phyloP scores from a whole-genome alignment of 23 red algal genomes.

The Agarophyton chilense region DNA sequence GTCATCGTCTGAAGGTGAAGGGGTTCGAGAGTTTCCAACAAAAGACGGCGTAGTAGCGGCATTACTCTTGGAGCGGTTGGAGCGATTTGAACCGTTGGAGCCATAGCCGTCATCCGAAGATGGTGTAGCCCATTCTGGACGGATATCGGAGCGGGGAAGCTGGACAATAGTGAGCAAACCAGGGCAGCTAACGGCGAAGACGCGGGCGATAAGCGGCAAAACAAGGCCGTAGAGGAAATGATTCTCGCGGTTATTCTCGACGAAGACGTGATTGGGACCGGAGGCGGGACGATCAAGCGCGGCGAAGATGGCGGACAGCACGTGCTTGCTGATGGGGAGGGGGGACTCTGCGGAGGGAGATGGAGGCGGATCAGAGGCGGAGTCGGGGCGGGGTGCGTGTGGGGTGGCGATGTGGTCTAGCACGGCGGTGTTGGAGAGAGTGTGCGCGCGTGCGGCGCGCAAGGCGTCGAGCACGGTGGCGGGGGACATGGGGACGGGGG shows the following conservation, averaged over 20 bases:
- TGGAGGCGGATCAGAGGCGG: background rate
- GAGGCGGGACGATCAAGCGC: conserved; percentile 32
- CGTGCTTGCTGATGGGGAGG: conserved; percentile 66
- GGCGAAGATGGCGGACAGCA: conserved; percentile 40
- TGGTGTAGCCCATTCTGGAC: conserved; percentile 24
- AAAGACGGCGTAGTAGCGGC: conserved; percentile 25
- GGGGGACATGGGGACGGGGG: background rate
- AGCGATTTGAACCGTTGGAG: conserved; percentile 54
- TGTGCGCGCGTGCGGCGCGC: conserved; percentile 32
- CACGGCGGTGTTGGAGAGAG: conserved; percentile 59
- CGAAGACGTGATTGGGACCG: conserved; percentile 59
- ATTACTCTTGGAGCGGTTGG: conserved; percentile 46
- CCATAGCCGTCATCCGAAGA: conserved; percentile 28
- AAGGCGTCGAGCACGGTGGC: conserved; percentile 52
- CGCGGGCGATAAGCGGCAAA: conserved; percentile 75
- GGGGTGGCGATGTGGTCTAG: conserved; percentile 69
- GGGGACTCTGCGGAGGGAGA: conserved; percentile 16
- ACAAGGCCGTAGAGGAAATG: conserved; percentile 87
- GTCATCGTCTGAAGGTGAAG: conserved; percentile 41
- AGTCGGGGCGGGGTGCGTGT: background rate
- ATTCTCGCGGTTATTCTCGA: conserved; percentile 64
- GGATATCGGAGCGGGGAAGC: conserved; percentile 30
- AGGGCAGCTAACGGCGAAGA: conserved; percentile 78
- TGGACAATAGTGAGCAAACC: conserved; percentile 76
- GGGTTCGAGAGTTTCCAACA: conserved; percentile 35